Evolutionary conservation across 805 yeast species (phyloP).

Genomic region (Scheffersomyces stipitis): DNA sequence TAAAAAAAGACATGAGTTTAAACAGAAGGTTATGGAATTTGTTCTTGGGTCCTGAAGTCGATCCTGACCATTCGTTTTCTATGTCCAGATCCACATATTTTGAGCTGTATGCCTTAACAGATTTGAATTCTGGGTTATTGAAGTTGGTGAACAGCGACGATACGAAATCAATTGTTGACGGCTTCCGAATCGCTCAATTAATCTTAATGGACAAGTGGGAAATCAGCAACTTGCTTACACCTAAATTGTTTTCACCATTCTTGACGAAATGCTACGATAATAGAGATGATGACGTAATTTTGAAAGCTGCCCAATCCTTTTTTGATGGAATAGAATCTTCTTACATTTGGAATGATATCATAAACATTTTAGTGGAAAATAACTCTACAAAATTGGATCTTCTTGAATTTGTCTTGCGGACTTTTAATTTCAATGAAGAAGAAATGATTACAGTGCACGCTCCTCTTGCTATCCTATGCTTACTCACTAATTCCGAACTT

Average conservation of each 20-base stretch:
- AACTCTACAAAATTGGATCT: conserved; percentile 39
- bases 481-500: conserved; percentile 28
- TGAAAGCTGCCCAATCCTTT: conserved; percentile 62
- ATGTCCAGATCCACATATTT: conserved; percentile 56
- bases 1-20: conserved; percentile 88
- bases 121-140: conserved; percentile 54
- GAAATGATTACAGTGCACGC: conserved; percentile 77
- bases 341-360: conserved; percentile 69
- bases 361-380: conserved; percentile 39
- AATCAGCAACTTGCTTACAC: conserved; percentile 73
- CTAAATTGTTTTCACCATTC: conserved; percentile 66
- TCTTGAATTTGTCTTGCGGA: conserved; percentile 56
- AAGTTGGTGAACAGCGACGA: conserved; percentile 38
- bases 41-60: conserved; percentile 76
- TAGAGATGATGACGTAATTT: conserved; percentile 39
- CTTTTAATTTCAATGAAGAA: conserved; percentile 80
- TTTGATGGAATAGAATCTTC: conserved; percentile 86
- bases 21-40: conserved; percentile 93
- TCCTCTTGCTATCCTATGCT: conserved; percentile 63
- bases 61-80: conserved; percentile 3
- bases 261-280: conserved; percentile 45
- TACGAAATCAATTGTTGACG: conserved; percentile 41
- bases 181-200: conserved; percentile 60
- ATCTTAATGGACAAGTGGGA: conserved; percentile 95
- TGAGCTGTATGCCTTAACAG: conserved; percentile 49